These are phyloP conservation scores for Mycena crocata DNA, from an alignment of 768 basidiomycete genomes.

Conservation along the genomic window DNA sequence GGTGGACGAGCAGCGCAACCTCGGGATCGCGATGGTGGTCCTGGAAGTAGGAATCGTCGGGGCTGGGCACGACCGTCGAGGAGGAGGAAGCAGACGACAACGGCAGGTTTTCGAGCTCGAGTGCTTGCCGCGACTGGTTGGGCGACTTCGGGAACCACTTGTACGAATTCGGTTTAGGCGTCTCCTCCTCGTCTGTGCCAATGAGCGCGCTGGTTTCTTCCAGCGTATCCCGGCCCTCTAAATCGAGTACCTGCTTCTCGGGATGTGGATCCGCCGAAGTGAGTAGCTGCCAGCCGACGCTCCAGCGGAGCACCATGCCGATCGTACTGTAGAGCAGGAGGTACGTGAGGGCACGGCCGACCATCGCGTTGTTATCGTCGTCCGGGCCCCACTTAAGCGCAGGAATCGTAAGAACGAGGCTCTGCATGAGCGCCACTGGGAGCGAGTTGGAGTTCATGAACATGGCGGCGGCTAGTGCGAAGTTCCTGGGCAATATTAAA, in stretches of 20 bases:
- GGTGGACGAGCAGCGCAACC: conserved; percentile 12
- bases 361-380: conserved; percentile 88
- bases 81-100: conserved; percentile 26
- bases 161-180: conserved; percentile 64
- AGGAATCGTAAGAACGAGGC: conserved; percentile 84
- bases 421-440: conserved; percentile 95
- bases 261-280: conserved; percentile 70
- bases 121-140: conserved; percentile 51
- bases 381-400: conserved; percentile 83
- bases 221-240: too few relatives aligned
- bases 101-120: conserved; percentile 31
- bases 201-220: conserved; percentile 27
- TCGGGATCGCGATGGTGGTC: conserved; percentile 39
- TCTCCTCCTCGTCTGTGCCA: conserved; percentile 42
- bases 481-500: too few relatives aligned
- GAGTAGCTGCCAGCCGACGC: conserved; percentile 86
- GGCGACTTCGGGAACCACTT: conserved; percentile 76
- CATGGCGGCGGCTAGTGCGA: conserved; percentile 85
- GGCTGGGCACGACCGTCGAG: conserved; percentile 33
- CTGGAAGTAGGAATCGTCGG: conserved; percentile 38
- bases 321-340: conserved; percentile 93
- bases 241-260: too few relatives aligned
- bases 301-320: conserved; percentile 97
- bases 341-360: conserved; percentile 91
- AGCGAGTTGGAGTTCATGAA: conserved; percentile 97